Evolutionary conservation across 768 basidiomycete species (phyloP).

Genomic region (Lactifluus pinguis): DNA sequence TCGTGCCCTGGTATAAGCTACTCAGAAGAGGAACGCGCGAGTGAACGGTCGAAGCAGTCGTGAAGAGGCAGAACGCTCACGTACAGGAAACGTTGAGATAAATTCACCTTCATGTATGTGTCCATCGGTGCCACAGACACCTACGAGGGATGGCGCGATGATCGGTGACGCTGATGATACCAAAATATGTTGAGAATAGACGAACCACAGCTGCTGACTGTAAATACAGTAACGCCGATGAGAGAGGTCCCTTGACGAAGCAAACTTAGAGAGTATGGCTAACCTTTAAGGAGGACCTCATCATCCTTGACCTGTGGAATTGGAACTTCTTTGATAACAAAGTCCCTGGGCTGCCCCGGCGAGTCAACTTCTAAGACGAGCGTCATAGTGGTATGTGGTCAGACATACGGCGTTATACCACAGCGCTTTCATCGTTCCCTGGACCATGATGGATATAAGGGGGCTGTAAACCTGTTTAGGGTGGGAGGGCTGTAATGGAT

Average conservation of each 20-base stretch:
- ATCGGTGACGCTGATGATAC: background rate
- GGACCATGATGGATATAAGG: conserved; percentile 33
- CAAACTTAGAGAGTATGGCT: background rate
- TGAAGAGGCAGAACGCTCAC: conserved; percentile 17
- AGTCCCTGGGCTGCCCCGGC: conserved; percentile 47
- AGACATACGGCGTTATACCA: conserved; percentile 55
- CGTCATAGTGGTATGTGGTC: background rate
- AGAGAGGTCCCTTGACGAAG: background rate
- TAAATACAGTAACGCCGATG: background rate
- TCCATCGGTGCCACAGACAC: conserved; percentile 64
- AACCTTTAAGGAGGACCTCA: conserved; percentile 70
- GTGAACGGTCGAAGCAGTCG: background rate
- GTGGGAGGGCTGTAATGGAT: background rate
- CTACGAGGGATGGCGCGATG: conserved; percentile 22
- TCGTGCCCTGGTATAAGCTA: conserved; percentile 70
- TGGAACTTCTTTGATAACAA: conserved; percentile 58
- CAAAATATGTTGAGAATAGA: background rate
- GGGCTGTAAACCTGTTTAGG: background rate
- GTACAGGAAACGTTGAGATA: conserved; percentile 59
- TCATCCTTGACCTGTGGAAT: conserved; percentile 57
- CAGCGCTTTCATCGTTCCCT: conserved; percentile 66
- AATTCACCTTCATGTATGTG: conserved; percentile 59
- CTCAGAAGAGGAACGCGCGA: background rate
- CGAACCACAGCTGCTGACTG: conserved; percentile 24
- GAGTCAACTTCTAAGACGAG: conserved; percentile 13